Base-by-base conservation (phyloP, 1,139 yeast species). In the Pichia sp. region DNA sequence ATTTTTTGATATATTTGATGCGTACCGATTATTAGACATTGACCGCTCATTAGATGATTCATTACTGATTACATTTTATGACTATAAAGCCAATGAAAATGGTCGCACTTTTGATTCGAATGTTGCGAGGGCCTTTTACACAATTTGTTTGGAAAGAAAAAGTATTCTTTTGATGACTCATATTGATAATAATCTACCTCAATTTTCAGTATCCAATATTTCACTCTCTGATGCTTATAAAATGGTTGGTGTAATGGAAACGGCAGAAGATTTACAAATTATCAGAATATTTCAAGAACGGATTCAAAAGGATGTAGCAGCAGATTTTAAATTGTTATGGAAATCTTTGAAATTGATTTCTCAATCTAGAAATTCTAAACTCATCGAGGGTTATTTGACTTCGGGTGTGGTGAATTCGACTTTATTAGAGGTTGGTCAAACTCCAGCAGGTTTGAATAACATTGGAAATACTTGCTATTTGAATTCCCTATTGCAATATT, bases 401-500 rank as follows among this genome's bases (percentile, higher is more conserved):
- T 70, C 76, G 0, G 94, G 94, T 0, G 66, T 71, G 33, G 67
- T 83, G 36, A 86, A 82, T 57, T 73, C 84, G 0, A 66, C 72
- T 9, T 65, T 78, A 27, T 63, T 84, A 31, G 83, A 87, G 0
- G 64, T 79, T 0, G 81, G 75, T 36, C 75, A 79, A 43, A 79
- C 88, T 78, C 97, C 97, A 0, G 86, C 88, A 5, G 98, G 97
- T 0, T 71, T 92, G 58, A 86, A 84, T 61, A 92, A 92, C 58
- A 88, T 88, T 54, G 97, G 98, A 33, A 92, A 92, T 59, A 90
- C 98, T 0, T 92, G 98, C 62, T 92, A 92, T 55, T 71, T 92
- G 59, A 92, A 92, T 59, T 88, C 97, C 0, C 69, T 92, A 44
- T 67, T 92, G 33, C 98, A 92, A 59, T 92, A 83, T 57, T 90